Evolutionary conservation across 1,284 basidiomycete species (phyloP).

Genomic region (Amylostereum chailletii): DNA sequence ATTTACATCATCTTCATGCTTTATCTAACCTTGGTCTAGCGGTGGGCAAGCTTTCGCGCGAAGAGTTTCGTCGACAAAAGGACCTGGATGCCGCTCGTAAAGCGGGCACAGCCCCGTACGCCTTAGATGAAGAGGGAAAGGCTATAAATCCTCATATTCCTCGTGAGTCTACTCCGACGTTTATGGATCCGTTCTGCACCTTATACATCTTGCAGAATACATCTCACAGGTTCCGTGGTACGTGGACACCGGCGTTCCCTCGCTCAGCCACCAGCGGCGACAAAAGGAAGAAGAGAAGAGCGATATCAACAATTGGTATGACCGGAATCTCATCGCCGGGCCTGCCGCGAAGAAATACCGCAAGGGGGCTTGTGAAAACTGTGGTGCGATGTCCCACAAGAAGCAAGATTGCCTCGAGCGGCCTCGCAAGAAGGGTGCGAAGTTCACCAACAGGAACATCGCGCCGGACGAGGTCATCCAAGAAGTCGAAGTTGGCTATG

Average conservation of each 20-base stretch:
- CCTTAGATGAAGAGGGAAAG: constrained; percentile 88
- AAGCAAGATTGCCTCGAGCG: constrained; percentile 90
- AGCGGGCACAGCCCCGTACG: constrained; percentile 94
- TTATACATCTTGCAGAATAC: constrained; percentile 50
- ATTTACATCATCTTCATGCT: background rate
- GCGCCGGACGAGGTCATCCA: constrained; percentile 87
- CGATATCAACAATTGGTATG: constrained; percentile 88
- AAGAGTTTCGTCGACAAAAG: constrained; percentile 90
- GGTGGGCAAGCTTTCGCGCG: constrained; percentile 78
- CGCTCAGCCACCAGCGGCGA: constrained; percentile 88
- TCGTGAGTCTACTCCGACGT: constrained; percentile 43
- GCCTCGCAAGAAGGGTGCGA: constrained; percentile 93
- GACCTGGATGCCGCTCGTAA: constrained; percentile 95
- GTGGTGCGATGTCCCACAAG: constrained; percentile 94
- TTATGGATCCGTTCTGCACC: constrained; percentile 5
- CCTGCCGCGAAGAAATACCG: constrained; percentile 93
- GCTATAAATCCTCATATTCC: constrained; percentile 99
- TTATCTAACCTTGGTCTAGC: constrained; percentile 1
- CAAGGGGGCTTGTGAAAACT: constrained; percentile 98
- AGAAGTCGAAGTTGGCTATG: constrained; percentile 77
- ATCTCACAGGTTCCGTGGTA: constrained; percentile 99
- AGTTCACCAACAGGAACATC: constrained; percentile 87
- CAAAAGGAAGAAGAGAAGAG: constrained; percentile 60
- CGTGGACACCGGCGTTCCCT: constrained; percentile 84
- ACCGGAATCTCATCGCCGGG: constrained; percentile 79